Conservation (phyloP, 495 filamentous ascomycete genomes). For the Daldinia caldariorum region DNA sequence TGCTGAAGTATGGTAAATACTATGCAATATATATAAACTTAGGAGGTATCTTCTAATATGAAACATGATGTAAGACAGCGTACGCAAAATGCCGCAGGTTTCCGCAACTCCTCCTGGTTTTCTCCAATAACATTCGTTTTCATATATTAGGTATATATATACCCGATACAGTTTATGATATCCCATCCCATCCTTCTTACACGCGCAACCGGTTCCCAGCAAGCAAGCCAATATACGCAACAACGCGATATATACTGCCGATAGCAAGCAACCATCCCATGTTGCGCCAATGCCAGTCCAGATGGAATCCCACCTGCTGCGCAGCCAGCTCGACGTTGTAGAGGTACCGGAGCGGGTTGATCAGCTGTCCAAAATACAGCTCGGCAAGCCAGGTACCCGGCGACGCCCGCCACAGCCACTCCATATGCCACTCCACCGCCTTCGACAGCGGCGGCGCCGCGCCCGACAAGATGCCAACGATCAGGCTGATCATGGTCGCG, state of each 20-base stretch:
- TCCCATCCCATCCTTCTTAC: conserved; percentile 6
- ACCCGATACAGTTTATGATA: background rate
- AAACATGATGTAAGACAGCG: background rate
- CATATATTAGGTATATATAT: too few relatives aligned
- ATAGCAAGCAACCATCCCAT: conserved; percentile 51
- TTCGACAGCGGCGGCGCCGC: conserved; percentile 59
- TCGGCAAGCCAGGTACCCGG: conserved; percentile 68
- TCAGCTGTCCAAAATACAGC: conserved; percentile 61
- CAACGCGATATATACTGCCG: conserved; percentile 52
- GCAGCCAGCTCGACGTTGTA: conserved; percentile 55
- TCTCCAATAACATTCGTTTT: background rate
- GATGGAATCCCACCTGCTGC: conserved; percentile 50
- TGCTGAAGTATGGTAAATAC: background rate
- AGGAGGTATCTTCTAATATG: background rate
- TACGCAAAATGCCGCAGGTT: too few relatives aligned
- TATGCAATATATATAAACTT: background rate
- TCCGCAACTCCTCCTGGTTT: background rate
- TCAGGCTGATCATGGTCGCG: conserved; percentile 58
- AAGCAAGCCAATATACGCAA: conserved; percentile 56
- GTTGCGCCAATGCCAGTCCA: conserved; percentile 54
- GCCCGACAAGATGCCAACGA: conserved; percentile 62
- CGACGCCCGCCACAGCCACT: conserved; percentile 63
- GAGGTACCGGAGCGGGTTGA: conserved; percentile 58
- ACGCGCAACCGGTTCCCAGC: conserved; percentile 39
- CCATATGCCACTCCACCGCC: conserved; percentile 62